A percentile compares a stretch with the other conserved stretches of the same genome.
phyloP scores from a whole-genome alignment of 2,329 filamentous ascomycete genomes.

The Fusarium penzigii region DNA sequence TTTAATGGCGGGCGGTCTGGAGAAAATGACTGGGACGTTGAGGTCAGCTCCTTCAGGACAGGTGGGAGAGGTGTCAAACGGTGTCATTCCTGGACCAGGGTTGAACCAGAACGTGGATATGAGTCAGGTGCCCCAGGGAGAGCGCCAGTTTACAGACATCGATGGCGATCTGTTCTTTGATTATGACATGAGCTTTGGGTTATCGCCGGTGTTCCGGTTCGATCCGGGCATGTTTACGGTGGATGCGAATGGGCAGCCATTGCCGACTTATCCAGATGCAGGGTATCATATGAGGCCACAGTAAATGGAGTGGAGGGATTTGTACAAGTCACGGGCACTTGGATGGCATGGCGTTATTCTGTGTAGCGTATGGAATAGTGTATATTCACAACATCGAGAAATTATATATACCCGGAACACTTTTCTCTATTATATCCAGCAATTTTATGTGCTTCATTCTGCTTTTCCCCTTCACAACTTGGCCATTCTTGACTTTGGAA shows the following conservation, averaged over 20 bases:
- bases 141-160: slow-evolving; percentile 25
- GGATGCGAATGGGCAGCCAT: slow-evolving; percentile 24
- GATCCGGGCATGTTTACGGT: slow-evolving; percentile 28
- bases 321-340: slow-evolving; percentile 1
- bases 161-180: slow-evolving; percentile 30
- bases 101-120: slow-evolving; percentile 21
- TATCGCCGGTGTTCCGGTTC: slow-evolving; percentile 30
- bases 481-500: slow-evolving; percentile 3
- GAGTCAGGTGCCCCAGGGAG: slow-evolving; percentile 18
- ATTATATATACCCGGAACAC: too few relatives aligned
- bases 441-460: too few relatives aligned
- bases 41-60: slow-evolving; percentile 15
- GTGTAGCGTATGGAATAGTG: not conserved
- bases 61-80: slow-evolving; percentile 5
- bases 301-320: not conserved
- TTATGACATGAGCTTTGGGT: slow-evolving; percentile 32
- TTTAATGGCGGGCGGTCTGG: slow-evolving; percentile 49
- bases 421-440: too few relatives aligned
- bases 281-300: slow-evolving; percentile 23
- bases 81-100: slow-evolving; percentile 6
- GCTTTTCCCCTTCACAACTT: slow-evolving; percentile 14
- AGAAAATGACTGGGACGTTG: slow-evolving; percentile 38
- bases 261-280: slow-evolving; percentile 26
- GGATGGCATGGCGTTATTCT: not conserved
- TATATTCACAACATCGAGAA: too few relatives aligned